Conservation (phyloP, 805 yeast genomes). For the Zygosaccharomyces siamensis region DNA sequence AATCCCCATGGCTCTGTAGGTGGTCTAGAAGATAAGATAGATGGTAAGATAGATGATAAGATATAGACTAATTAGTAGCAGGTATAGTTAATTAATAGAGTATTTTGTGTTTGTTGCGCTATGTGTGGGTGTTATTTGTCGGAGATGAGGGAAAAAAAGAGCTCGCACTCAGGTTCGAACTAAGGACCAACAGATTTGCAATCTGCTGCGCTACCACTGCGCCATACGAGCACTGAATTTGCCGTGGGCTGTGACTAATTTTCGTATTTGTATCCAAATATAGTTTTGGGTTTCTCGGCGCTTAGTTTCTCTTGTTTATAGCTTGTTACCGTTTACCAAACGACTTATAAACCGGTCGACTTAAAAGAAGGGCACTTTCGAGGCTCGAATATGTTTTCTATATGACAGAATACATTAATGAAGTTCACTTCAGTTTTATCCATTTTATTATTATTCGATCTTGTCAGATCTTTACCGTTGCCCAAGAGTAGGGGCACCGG, state of each 20-base stretch:
- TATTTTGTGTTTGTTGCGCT: conserved; percentile 10
- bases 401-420: background rate
- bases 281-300: background rate
- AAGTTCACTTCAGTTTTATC: background rate
- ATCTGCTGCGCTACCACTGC: conserved; percentile 99
- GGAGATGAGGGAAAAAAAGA: conserved; percentile 36
- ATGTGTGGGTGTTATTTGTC: background rate
- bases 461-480: background rate
- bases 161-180: conserved; percentile 95
- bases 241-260: no score
- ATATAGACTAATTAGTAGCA: conserved; percentile 9
- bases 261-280: background rate
- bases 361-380: no score
- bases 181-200: conserved; percentile 98
- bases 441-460: background rate
- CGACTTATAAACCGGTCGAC: no score
- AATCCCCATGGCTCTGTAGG: conserved; percentile 4
- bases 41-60: conserved; percentile 21
- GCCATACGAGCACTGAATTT: conserved; percentile 60
- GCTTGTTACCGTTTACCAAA: no score
- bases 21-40: conserved; percentile 9
- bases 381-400: no score
- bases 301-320: background rate
- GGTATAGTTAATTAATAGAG: conserved; percentile 31
- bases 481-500: background rate